Base-by-base conservation (phyloP, 1,284 basidiomycete species). In the Termitomyces sp. region DNA sequence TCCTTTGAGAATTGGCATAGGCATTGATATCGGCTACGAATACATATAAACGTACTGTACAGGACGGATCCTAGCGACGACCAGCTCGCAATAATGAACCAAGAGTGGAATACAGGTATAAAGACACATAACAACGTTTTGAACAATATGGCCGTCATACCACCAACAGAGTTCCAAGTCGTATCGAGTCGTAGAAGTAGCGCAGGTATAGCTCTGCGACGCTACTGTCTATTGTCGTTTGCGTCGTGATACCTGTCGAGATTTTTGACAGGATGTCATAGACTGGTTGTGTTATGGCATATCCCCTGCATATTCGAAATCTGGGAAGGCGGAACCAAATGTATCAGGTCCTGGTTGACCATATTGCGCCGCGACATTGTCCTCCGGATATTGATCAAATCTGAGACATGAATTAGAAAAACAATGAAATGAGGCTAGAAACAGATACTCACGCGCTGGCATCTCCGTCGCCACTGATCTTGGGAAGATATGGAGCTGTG, bases 401-500 rank as follows among this genome's bases (percentile, higher is more conserved):
- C 86, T 89, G 57, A 19, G 34, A n/a, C 39, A n/a, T 42, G 37
- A 41, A 31, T 41, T 34, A 52, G 46, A 28, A 56, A 50, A 24
- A 58, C 40, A n/a, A 54, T 38, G 33, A 33, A 38, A 48, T 39
- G 26, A 30, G 30, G 34, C 16, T 39, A 26, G 8, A 34, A 49
- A 38, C 41, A 35, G 10, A 30, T 33, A 84, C 91, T 72, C 66
- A 93, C 91, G 91, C 91, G 82, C 89, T 92, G 5, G 91, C 86
- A 66, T 95, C 93, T 0, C 93, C 93, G 8, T 93, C 92, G 14
- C 90, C 84, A 26, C 73, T 78, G 49, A 94, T 91, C 66, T 85
- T 86, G 6, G 96, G 95, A 43, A 97, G 74, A 71, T 97, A 99
- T 4, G 96, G 96, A n/a, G 96, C 94, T 2, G 90, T 91, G 52